Conservation (phyloP, 2,329 filamentous ascomycete genomes). For the Monosporascus sp. region DNA sequence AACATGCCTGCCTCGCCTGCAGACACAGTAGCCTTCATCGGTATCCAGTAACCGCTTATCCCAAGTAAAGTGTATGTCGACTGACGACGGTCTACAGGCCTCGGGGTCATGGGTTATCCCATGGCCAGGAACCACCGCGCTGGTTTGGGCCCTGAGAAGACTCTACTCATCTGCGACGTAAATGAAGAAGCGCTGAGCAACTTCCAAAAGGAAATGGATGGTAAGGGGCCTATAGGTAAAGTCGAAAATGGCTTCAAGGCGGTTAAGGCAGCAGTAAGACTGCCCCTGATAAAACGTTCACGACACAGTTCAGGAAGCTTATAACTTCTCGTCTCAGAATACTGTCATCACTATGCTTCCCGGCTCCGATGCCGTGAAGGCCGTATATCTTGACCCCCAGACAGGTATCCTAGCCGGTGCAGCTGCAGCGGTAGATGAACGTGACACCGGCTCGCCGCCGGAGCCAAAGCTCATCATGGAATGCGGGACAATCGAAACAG, state of each 20-base stretch:
- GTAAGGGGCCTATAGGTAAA: slow-evolving; percentile 29
- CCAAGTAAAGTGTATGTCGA: neutral
- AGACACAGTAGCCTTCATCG: slow-evolving; percentile 26
- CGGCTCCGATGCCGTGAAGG: slow-evolving; percentile 27
- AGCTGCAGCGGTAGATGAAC: slow-evolving; percentile 6
- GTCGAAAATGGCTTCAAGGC: slow-evolving; percentile 33
- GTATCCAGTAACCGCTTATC: slow-evolving; percentile 5
- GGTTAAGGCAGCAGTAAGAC: slow-evolving; percentile 27
- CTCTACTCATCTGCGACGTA: slow-evolving; percentile 30
- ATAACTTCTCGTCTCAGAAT: slow-evolving; percentile 13
- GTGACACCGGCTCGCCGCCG: neutral
- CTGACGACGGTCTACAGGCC: slow-evolving; percentile 13
- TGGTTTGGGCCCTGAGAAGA: slow-evolving; percentile 18
- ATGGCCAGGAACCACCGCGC: slow-evolving; percentile 29
- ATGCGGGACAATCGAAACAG: slow-evolving; percentile 26
- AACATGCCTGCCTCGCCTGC: slow-evolving; percentile 13
- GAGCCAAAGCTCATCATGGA: slow-evolving; percentile 24
- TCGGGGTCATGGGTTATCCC: slow-evolving; percentile 30
- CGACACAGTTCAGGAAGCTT: neutral
- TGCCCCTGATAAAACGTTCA: too few species aligned
- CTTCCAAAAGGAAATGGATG: slow-evolving; percentile 31
- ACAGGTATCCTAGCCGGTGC: slow-evolving; percentile 29
- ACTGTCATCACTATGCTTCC: slow-evolving; percentile 38
- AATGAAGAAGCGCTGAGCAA: slow-evolving; percentile 28
- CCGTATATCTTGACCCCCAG: slow-evolving; percentile 30